Base-by-base conservation (phyloP, 768 basidiomycete genomes). In the Trametes gibbosa region DNA sequence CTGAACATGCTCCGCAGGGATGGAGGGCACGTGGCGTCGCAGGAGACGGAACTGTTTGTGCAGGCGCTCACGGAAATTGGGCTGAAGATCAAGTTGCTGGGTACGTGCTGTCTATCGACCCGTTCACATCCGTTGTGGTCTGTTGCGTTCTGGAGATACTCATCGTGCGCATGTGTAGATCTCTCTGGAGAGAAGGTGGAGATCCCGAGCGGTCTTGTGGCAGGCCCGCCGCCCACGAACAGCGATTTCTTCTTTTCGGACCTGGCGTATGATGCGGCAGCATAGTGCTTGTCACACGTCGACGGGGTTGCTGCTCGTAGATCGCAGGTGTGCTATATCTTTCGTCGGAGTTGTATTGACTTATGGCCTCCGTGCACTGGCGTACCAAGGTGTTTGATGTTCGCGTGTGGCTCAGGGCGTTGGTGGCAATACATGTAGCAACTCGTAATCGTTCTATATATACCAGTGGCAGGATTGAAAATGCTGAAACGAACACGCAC, bases 161-260 rank as follows among this genome's bases (percentile, higher is more conserved):
- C 48, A 21, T 32, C 29, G 4, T 49, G 40, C 32, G 51, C 8
- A 43, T n/a, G 54, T 59, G 13, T 65, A 90, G 94, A 95, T 75
- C 78, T 97, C 39, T 88, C 90, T 1, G 94, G 93, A 6, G 93
- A 95, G 71, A 86, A 84, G 74, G 89, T 94, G 16, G 90, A 94
- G 68, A 92, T 96, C 67, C 93, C 93, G 3, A 88, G 86, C 61
- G 86, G 87, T 27, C 75, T 94, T 53, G 75, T 81, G 47, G 79
- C 89, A n/a, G 90, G 92, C 13, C 83, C 86, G 37, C 90, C 92
- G 51, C 92, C 92, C 13, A 74, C 78, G 16, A 90, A 89, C 66
- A 84, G 81, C 49, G 90, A 93, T 70, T 94, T 92, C 74, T 93
- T 89, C 77, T 94, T 92, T 70, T 89, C 91, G 5, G 90, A 93